Evolutionary conservation across 129 eudicot genomes (phyloP), one percentile per base, ranked within the genome.

Genomic region (Arctium minus): DNA sequence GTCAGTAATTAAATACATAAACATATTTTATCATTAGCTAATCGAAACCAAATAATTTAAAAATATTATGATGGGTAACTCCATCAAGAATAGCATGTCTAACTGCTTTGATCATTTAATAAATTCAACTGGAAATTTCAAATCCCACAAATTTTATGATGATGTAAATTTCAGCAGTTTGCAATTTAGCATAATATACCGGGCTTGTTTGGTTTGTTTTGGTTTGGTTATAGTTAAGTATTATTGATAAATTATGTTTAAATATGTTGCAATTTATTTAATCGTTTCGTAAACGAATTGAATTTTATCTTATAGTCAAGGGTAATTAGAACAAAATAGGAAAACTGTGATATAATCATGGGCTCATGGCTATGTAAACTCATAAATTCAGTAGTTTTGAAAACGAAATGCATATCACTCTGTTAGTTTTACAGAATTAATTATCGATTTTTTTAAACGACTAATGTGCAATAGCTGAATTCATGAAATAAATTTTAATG

Each of bases 1-100:
- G 33, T 77, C 27, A 27, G 9, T 77, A 37, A 37, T 53, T 29
- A 37, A 30, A 71, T 53, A 50, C 42, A 2, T 53, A 32, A 29
- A 77, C 74, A 56, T 30, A 35, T 38, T 83, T 40, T 44, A 13
- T 77, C 65, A 9, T 32, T 83, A n/a, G 82, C 79, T 71, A 39
- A 6, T 72, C 71, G 71, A 56, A 73, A 53, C 50, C 79, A 70
- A 83, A 17, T 15, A 56, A 30, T 15, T 39, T 8, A 60, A 27
- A 27, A 27, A 13, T n/a, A 60, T 29, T 36, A 42, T 1, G 72
- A 83, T 8, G 38, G 3, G 30, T 80, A 48, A 12, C 38, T 71
- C 68, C 36, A 9, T 36, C 4, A 17, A 48, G 42, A 36, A 48
- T 82, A 18, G 75, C 42, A 31, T 65, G 46, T 40, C 37, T 68